Evolutionary conservation across 2,329 filamentous ascomycete species (phyloP).

Genomic region (Fusarium begoniae): DNA sequence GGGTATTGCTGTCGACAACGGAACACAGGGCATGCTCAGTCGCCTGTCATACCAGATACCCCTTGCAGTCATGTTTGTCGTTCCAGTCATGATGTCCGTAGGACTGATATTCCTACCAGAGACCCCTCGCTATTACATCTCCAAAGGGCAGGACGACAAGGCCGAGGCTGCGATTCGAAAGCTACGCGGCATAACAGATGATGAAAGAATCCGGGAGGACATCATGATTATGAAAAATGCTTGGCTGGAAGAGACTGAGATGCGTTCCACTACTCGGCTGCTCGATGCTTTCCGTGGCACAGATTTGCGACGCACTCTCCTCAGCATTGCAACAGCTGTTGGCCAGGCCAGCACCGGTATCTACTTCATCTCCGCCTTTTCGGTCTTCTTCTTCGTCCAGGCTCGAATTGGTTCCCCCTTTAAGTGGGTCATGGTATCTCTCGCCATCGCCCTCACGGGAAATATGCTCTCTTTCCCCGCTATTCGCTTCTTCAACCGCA

Average conservation of each 20-base stretch:
- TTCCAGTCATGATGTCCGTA: neutral
- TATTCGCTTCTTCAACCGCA: neutral
- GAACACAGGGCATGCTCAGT: neutral
- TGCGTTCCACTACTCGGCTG: neutral
- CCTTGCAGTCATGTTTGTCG: neutral
- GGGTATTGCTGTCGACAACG: neutral
- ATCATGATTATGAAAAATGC: neutral
- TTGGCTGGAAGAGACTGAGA: neutral
- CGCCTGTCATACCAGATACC: neutral
- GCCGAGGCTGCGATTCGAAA: neutral
- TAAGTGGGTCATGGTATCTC: neutral
- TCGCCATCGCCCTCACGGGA: neutral
- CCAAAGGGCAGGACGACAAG: neutral
- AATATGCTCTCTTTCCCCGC: neutral
- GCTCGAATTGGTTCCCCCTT: neutral
- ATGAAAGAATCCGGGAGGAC: neutral
- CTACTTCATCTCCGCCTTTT: neutral
- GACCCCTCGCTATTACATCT: neutral
- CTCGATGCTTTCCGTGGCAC: neutral
- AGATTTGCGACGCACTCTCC: neutral
- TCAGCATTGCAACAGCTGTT: neutral
- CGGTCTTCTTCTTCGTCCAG: neutral
- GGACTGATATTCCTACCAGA: neutral
- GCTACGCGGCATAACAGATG: neutral
- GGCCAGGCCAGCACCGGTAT: neutral